These are phyloP conservation scores for Rhizomucor miehei DNA, from an alignment of 371 early-diverging fungal genomes.

Conservation along the genomic window DNA sequence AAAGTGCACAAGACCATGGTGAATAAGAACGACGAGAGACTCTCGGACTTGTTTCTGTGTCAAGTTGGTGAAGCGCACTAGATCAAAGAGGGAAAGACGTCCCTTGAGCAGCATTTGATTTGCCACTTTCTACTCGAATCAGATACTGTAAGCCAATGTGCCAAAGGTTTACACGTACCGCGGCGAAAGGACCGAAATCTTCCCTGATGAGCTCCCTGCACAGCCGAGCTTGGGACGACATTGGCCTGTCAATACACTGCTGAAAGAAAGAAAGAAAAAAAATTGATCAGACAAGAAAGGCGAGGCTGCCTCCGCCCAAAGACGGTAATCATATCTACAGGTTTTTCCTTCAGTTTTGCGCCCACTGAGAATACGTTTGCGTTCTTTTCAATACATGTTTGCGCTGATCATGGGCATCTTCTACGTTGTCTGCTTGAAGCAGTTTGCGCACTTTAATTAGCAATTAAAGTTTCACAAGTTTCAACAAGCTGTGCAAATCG, in stretches of 20 bases:
- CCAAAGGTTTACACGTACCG: conserved; percentile 20
- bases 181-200: conserved; percentile 44
- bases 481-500: no score
- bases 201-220: conserved; percentile 46
- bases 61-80: conserved; percentile 37
- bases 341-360: no score
- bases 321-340: no score
- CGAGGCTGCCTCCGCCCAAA: no score
- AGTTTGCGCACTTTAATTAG: no score
- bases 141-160: neutral
- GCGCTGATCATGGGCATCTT: no score
- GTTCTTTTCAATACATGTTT: no score
- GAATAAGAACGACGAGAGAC: conserved; percentile 38
- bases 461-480: no score
- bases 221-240: conserved; percentile 41
- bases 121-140: conserved; percentile 30
- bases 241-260: neutral
- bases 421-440: no score
- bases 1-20: conserved; percentile 38
- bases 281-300: no score
- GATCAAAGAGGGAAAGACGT: conserved; percentile 36
- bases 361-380: no score
- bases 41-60: conserved; percentile 34
- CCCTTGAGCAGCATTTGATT: conserved; percentile 42
- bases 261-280: no score